A percentile compares a stretch with the other conserved stretches of the same genome.
These are phyloP conservation scores for Cyberlindnera samutprakarnensis DNA, from an alignment of 805 yeast genomes.

Conservation along the genomic window DNA sequence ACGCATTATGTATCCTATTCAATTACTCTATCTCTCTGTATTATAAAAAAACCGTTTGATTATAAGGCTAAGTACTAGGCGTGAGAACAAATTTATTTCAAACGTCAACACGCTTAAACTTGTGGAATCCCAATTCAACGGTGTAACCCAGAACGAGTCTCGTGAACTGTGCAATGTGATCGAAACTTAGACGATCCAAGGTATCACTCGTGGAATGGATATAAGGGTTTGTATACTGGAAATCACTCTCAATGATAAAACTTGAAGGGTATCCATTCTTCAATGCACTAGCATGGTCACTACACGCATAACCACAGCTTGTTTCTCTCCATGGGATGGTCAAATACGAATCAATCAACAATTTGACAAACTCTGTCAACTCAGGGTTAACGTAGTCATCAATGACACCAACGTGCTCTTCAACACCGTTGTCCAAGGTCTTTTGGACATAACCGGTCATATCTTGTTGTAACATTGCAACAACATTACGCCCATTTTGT, in stretches of 20 bases:
- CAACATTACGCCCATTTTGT: slow-evolving; percentile 41
- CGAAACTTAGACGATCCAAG: slow-evolving; percentile 67
- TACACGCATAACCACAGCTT: slow-evolving; percentile 85
- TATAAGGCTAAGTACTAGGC: too few relatives aligned
- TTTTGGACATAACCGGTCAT: slow-evolving; percentile 39
- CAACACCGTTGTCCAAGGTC: slow-evolving; percentile 32
- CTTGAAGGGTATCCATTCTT: slow-evolving; percentile 80
- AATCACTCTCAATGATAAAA: slow-evolving; percentile 72
- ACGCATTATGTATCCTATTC: too few relatives aligned
- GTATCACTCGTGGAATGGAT: slow-evolving; percentile 80
- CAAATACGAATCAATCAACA: slow-evolving; percentile 55
- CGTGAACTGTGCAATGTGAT: slow-evolving; percentile 74
- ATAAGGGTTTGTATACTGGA: slow-evolving; percentile 54
- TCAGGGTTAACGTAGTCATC: slow-evolving; percentile 18
- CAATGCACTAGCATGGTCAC: slow-evolving; percentile 85
- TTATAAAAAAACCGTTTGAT: too few relatives aligned
- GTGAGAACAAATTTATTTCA: too few relatives aligned
- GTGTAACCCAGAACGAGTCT: slow-evolving; percentile 70
- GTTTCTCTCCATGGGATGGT: slow-evolving; percentile 67
- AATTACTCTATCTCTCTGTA: too few relatives aligned
- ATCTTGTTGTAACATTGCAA: slow-evolving; percentile 89
- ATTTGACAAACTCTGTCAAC: slow-evolving; percentile 35
- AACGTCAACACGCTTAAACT: slow-evolving; percentile 11
- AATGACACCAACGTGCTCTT: slow-evolving; percentile 69
- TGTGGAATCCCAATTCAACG: slow-evolving; percentile 52